Evolutionary conservation across 768 basidiomycete species (phyloP), one percentile per base, ranked within the genome.

Genomic region (Sutorius australiensis): DNA sequence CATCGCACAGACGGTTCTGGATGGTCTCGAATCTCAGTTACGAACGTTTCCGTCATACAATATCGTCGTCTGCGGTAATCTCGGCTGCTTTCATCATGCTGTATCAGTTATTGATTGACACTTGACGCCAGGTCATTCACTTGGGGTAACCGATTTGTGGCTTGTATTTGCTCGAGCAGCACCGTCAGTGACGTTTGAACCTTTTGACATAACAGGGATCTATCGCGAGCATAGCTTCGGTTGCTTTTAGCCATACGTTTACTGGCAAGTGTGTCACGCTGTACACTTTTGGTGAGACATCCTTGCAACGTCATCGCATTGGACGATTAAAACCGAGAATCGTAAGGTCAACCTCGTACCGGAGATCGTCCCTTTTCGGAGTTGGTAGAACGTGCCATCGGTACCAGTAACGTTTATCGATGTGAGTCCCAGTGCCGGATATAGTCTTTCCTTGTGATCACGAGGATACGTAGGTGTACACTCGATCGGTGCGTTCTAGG

Each of bases 311-410:
- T 40, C 3, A 31, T 3, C 39, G 16, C 11, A 24, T 36, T 46
- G 37, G 21, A 44, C 31, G 9, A 38, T 37, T 36, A 48, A 47
- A 27, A 34, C 24, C 17, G n/a, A n/a, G 13, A n/a, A 2, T 39
- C 45, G 6, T 8, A 42, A 80, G 80, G 79, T 13, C 80, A 81
- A 63, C 80, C 80, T 13, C 68, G 80, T 27, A 73, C 73, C 10
- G 80, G 79, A 11, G 68, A 81, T 48, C 53, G 54, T 0, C 61
- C 60, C 2, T 81, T 74, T 54, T 73, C 75, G 6, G 61, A 72
- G 3, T 63, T 75, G 6, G 72, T 77, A 4, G 78, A 80, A 52
- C 54, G 55, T 9, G 49, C 54, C 8, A 51, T 80, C 13, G 77
- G 77, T 2, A 48, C 52, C 7, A 45, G 58, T 3, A 75, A 75